Evolutionary conservation across 2,329 filamentous ascomycete species (phyloP).

Genomic region (Aspergillus costaricaensis): DNA sequence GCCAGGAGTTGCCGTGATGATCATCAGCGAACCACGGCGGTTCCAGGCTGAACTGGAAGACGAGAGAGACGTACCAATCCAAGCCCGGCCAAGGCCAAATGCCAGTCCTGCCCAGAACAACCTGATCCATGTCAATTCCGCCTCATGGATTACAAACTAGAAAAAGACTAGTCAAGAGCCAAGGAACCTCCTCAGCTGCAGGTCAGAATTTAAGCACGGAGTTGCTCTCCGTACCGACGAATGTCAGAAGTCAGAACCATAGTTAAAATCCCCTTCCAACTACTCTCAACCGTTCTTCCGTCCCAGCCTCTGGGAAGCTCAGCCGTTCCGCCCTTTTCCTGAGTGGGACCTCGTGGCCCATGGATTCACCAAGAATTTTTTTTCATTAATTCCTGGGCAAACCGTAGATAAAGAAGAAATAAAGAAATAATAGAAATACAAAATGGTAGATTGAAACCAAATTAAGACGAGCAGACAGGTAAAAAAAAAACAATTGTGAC

Average conservation of each 20-base stretch:
- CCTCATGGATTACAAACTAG: not conserved
- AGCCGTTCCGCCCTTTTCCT: conserved; percentile 3
- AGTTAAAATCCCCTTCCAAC: not conserved
- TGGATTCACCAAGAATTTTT: not conserved
- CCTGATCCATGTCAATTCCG: not conserved
- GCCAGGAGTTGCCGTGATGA: conserved; percentile 3
- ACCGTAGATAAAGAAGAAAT: not conserved
- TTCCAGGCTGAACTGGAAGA: not conserved
- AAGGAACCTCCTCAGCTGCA: not conserved
- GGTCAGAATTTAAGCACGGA: conserved; percentile 1
- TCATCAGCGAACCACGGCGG: conserved; percentile 1
- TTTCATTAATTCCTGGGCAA: too few species aligned
- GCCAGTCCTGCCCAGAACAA: not conserved
- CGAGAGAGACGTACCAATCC: too few species aligned
- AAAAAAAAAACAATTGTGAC: not conserved
- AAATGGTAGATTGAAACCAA: not conserved
- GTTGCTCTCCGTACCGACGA: not conserved
- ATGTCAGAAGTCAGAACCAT: not conserved
- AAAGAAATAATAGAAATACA: not conserved
- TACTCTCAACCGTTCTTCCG: not conserved
- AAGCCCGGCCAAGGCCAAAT: not conserved
- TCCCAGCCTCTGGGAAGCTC: not conserved
- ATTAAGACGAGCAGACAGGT: not conserved
- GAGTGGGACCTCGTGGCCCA: not conserved
- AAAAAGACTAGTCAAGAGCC: not conserved